phyloP scores from a whole-genome alignment of 2,329 filamentous ascomycete genomes.

The Tolypocladium guangdongense region DNA sequence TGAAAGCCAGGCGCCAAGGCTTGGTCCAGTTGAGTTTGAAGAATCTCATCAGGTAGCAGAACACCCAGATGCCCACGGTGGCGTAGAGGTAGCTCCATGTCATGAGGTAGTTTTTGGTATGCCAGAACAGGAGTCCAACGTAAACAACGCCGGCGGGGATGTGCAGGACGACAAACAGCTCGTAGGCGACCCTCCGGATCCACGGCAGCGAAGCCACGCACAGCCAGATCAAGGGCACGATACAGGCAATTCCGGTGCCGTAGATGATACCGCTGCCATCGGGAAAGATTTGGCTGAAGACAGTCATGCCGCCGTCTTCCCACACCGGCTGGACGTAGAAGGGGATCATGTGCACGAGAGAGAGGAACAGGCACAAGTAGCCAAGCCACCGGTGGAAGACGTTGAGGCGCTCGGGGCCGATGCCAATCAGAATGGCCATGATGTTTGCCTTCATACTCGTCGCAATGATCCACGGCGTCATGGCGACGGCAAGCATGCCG shows the following conservation, averaged over 20 bases:
- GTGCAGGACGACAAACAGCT: conserved; percentile 74
- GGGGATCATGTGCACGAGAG: conserved; percentile 74
- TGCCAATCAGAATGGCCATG: conserved; percentile 73
- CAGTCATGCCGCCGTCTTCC: conserved; percentile 61
- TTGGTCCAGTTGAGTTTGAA: conserved; percentile 87
- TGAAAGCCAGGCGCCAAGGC: conserved; percentile 66
- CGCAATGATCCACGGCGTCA: conserved; percentile 87
- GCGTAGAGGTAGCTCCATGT: conserved; percentile 86
- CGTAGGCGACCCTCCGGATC: conserved; percentile 68
- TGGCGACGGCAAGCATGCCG: conserved; percentile 84
- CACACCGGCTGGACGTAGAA: conserved; percentile 86
- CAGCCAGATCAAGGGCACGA: conserved; percentile 72
- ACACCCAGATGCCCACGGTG: conserved; percentile 65
- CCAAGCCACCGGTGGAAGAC: conserved; percentile 88
- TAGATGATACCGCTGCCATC: conserved; percentile 60
- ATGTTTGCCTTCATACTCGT: conserved; percentile 88
- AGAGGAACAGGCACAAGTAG: conserved; percentile 74
- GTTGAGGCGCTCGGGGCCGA: conserved; percentile 84
- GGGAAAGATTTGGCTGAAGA: conserved; percentile 62
- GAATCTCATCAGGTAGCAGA: conserved; percentile 63
- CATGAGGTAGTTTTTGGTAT: conserved; percentile 82
- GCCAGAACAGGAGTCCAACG: conserved; percentile 84
- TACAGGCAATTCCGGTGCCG: conserved; percentile 72
- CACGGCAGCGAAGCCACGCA: conserved; percentile 76
- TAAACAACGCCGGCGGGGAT: conserved; percentile 73